Evolutionary conservation across 2,329 filamentous ascomycete genomes (phyloP), one percentile per base, ranked within the genome.

Genomic region (Colletotrichum sp.): DNA sequence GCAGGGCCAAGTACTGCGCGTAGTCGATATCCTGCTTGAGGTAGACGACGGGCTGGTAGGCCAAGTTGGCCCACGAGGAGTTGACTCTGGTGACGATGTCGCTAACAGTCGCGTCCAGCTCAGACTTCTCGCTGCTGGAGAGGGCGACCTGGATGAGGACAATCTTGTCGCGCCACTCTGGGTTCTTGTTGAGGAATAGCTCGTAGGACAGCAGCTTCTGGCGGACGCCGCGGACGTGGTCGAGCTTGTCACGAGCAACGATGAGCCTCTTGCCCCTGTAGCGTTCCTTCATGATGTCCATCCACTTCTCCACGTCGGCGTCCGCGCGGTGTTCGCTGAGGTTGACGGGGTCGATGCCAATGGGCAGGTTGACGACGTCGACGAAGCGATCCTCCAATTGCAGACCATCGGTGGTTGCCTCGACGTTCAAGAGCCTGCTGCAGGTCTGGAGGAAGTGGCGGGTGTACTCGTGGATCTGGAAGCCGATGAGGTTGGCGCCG

Each of bases 1-100:
- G 89, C 9, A 98, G 87, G 3, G 96, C 96, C n/a, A 98, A 89
- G 79, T 98, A 98, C 81, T 98, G 96, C 0, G 94, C 88, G 80
- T 98, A 98, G 72, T 94, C 93, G 73, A 98, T 97, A 79, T 98
- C 96, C 82, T 98, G 96, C 83, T 97, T 96, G 67, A 98, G 87
- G 83, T 98, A 98, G 8, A 98, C 94, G 13, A 98, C 90, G 2
- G 96, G 96, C 80, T 98, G 95, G 79, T 98, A 97, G 0, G 95
- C 94, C 64, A 98, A 87, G 31, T 95, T 98, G 8, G 96, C 96
- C 88, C 96, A 96, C 1, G 92, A 92, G 1, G 95, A 97, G 82
- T 98, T 98, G 81, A 98, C 96, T 73, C 96, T 92, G 66, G 95
- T 98, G 76, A 98, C 95, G 81, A 98, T 98, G 81, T 98, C 95